These are phyloP conservation scores for Gracilaria domingensis DNA, from an alignment of 23 red algal genomes.

Conservation along the genomic window DNA sequence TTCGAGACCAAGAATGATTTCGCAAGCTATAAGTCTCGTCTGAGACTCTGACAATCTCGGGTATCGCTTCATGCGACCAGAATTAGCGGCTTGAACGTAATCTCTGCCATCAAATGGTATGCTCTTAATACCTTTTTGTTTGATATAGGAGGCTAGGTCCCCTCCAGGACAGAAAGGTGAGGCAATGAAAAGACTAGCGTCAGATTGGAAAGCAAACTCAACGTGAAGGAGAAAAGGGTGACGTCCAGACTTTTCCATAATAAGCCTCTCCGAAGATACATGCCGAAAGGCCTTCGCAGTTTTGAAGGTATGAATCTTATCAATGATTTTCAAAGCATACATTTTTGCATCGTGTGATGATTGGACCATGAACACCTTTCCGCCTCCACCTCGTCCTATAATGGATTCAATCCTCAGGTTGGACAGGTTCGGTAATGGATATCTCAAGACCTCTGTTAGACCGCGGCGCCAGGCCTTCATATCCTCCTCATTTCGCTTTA, in stretches of 20 bases:
- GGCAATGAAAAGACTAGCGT: slow-evolving; percentile 83
- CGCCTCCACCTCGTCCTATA: slow-evolving; percentile 78
- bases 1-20: slow-evolving; percentile 94
- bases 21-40: slow-evolving; percentile 70
- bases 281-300: slow-evolving; percentile 63
- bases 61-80: neutral
- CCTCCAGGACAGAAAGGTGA: slow-evolving; percentile 84
- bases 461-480: slow-evolving; percentile 39
- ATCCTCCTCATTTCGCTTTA: slow-evolving; percentile 39
- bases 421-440: slow-evolving; percentile 39
- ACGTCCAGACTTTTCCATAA: slow-evolving; percentile 58
- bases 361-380: slow-evolving; percentile 77
- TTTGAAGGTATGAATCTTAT: slow-evolving; percentile 67
- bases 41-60: slow-evolving; percentile 65
- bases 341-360: slow-evolving; percentile 27
- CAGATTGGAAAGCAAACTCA: slow-evolving; percentile 95
- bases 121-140: slow-evolving; percentile 43
- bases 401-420: slow-evolving; percentile 55
- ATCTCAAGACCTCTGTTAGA: neutral
- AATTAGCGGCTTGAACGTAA: neutral
- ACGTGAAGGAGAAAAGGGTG: slow-evolving; percentile 93
- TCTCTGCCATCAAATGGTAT: slow-evolving; percentile 39
- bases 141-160: slow-evolving; percentile 77
- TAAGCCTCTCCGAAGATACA: slow-evolving; percentile 78
- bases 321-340: slow-evolving; percentile 81